Evolutionary conservation across 306 rosid genomes (phyloP), one percentile per base, ranked within the genome.

Genomic region (Calophaca sinica): DNA sequence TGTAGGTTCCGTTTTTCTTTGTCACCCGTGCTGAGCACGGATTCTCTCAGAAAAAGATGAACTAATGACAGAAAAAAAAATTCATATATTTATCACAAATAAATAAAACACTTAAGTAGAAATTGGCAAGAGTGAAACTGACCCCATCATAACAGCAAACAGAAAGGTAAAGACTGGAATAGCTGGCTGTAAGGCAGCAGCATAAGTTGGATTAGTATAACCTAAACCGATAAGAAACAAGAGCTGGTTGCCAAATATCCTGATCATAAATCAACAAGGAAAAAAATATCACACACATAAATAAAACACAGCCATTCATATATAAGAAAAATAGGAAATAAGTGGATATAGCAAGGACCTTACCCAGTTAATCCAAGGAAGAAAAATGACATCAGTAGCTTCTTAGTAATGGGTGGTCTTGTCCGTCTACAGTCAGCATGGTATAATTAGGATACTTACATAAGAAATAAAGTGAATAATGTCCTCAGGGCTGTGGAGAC

Each of bases 221-320:
- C 91, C 86, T 83, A 94, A 91, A 79, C 98, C 98, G 75, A 94
- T 58, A 74, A 94, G 97, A 89, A 94, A 91, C 86, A 91, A 75
- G 42, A 94, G 94, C 89, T 94, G 98, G 82, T 89, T 94, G 80
- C 96, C 97, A 73, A 89, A 91, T 79, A 94, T 84, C 89, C 98
- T 94, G 77, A 75, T 58, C 51, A 68, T 73, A 60, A 81, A 62
- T 72, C 68, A 79, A 31, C 68, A 69, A 70, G 70, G 77, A 65
- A 48, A 48, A 61, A 63, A 35, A 48, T 49, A 45, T 14, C 68
- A 52, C 29, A 72, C 32, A 72, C 29, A 78, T 77, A 68, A 82
- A 74, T 26, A 64, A 42, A 29, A 63, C n/a, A 74, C 20, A 35
- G 67, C 0, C 35, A 58, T 38, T 36, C 44, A 32, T 70, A 69